Conservation (phyloP, 768 basidiomycete genomes). For the Floccularia luteovirens region DNA sequence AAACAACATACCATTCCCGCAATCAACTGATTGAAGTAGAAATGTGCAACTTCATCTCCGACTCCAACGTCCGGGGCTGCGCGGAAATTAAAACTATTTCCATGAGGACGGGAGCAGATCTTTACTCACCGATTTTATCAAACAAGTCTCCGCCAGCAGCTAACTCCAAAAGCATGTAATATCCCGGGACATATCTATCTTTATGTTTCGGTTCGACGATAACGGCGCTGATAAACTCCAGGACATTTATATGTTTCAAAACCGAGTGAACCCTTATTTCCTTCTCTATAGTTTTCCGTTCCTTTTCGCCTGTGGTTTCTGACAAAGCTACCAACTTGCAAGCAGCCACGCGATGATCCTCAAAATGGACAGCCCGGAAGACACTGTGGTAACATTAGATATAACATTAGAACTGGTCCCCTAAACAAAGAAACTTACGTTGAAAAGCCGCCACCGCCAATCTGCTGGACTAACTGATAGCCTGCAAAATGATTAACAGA, state of each 20-base stretch:
- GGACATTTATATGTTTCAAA: constrained; percentile 71
- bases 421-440: constrained; percentile 38
- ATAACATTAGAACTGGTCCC: constrained; percentile 4
- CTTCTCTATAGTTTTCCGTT: constrained; percentile 79
- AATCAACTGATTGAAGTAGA: constrained; percentile 83
- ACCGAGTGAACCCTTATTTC: constrained; percentile 87
- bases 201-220: constrained; percentile 61
- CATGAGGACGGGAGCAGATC: neutral
- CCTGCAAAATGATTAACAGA: constrained; percentile 30
- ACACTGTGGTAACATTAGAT: constrained; percentile 42
- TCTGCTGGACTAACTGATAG: constrained; percentile 62
- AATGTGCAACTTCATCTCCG: constrained; percentile 79
- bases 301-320: constrained; percentile 50
- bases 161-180: constrained; percentile 90
- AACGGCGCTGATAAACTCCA: constrained; percentile 77
- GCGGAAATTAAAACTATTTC: neutral
- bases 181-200: constrained; percentile 60
- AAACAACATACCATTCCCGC: constrained; percentile 74
- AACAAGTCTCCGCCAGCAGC: constrained; percentile 94
- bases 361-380: constrained; percentile 70
- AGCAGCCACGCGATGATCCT: constrained; percentile 65
- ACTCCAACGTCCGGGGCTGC: constrained; percentile 91
- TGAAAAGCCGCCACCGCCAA: constrained; percentile 87
- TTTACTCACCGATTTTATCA: constrained; percentile 89
- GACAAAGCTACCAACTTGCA: constrained; percentile 79